Evolutionary conservation across 2,329 filamentous ascomycete genomes (phyloP), one percentile per base, ranked within the genome.

Genomic region (Cladophialophora yegresii): DNA sequence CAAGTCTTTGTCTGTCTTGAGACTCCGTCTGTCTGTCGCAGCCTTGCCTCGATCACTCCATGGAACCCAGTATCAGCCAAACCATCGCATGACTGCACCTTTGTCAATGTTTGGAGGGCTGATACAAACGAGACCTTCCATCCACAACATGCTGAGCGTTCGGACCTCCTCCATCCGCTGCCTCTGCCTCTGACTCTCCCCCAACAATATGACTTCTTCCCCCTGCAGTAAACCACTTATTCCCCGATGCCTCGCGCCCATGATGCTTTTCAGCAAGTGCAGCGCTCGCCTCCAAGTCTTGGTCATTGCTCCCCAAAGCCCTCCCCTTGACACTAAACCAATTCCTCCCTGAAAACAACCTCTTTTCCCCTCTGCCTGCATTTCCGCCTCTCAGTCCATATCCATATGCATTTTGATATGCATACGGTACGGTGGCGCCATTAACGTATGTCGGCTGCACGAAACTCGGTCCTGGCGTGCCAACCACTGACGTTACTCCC

Each of bases 361-460:
- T 57, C 43, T 32, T 62, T 12, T 43, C 43, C 7, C 45, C 1
- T 13, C 30, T 49, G 50, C 26, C 51, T 8, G 16, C 56, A 45
- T 51, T 43, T 51, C 62, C 58, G 40, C 56, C 55, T 47, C 64
- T 57, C 22, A 54, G 32, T 26, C 61, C 61, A 36, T 45, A 28
- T 20, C 60, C 45, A 51, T 62, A 56, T 20, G 54, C 65, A 28
- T 62, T 36, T 8, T 32, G 54, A 22, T 62, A 57, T 28, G 51
- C 58, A 60, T 59, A 58, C 4, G 66, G 63, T 22, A 60, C 36
- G n/a, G 64, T 22, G 13, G 62, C 47, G n/a, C 64, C 67, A 33
- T 63, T 65, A 20, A 63, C 63, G 16, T 57, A 50, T 10, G 45
- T 55, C 22, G 65, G 54, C 45, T 67, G 67, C 16, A 67, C 61